Evolutionary conservation across 2,329 filamentous ascomycete species (phyloP), one percentile per base, ranked within the genome.

Genomic region (Camillea tinctor): DNA sequence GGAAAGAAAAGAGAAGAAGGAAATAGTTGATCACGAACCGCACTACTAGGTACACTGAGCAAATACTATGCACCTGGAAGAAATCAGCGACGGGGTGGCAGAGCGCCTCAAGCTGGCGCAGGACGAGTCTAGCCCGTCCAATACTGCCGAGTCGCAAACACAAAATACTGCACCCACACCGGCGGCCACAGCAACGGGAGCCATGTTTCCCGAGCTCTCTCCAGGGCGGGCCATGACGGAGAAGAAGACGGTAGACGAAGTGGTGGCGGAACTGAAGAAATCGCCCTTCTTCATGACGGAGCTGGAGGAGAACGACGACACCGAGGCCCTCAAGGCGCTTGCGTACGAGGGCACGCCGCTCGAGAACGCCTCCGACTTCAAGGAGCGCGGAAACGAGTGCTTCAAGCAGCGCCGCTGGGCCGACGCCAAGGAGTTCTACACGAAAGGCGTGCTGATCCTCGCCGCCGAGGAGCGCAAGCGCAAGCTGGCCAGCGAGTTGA

Each of bases 211-310:
- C 0, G 74, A 76, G 56, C 77, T 84, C 22, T 80, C 83, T 2
- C 81, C 82, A 0, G 76, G 71, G 3, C 73, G 78, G 57, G 75
- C 76, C 21, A 66, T 74, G 64, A 71, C 71, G 59, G 69, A 69
- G 22, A 74, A 77, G 67, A 83, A 81, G 74, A 81, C 83, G 4
- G 75, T 81, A 2, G 83, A 84, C 44, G 83, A 87, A 68, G 80
- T 86, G 36, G 73, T 82, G 59, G 80, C 80, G 9, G 84, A 87
- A 54, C 75, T 87, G 50, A 85, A 85, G 73, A 80, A 81, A 72
- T 84, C 81, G 30, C 95, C 95, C 6, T 84, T 99, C 44, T 99
- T 99, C 81, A 99, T 99, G 95, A 98, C 93, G 26, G 88, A 91
- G 67, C 82, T 97, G 36, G 91, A 91, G 68, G 90, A 96, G 65